Percentiles rank a stretch among this genome's conserved stretches.
phyloP scores from a whole-genome alignment of 163 green algal genomes.

The Prototheca stagnorum region DNA sequence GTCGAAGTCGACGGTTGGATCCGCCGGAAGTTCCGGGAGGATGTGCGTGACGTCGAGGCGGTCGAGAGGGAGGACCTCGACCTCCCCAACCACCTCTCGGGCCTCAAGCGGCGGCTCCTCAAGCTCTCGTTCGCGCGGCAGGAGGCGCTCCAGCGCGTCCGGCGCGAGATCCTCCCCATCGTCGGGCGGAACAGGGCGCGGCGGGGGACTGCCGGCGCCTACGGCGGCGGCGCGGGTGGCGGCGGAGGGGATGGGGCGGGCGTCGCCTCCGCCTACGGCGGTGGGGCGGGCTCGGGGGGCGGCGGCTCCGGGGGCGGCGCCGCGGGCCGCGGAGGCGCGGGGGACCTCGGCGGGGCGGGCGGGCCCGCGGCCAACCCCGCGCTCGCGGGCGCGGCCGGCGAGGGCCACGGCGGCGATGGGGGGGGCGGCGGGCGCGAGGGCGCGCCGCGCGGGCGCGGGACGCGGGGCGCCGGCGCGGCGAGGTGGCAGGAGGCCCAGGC shows the following conservation, averaged over 20 bases:
- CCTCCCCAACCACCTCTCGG: constrained; percentile 93
- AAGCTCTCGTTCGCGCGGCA: constrained; percentile 71
- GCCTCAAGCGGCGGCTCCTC: constrained; percentile 65
- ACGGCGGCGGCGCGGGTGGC: constrained; percentile 5
- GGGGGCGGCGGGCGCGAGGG: neutral
- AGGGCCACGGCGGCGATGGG: neutral
- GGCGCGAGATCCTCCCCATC: constrained; percentile 48
- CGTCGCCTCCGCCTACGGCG: neutral
- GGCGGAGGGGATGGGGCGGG: neutral
- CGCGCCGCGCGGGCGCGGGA: neutral
- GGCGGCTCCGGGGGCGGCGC: neutral
- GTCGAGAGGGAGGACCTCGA: constrained; percentile 82
- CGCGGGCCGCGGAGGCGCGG: neutral
- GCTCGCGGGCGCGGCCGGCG: neutral
- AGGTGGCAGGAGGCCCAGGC: constrained; percentile 43
- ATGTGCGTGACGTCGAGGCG: constrained; percentile 45
- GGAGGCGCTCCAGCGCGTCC: constrained; percentile 64
- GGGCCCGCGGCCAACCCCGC: neutral
- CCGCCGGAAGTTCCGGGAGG: constrained; percentile 52
- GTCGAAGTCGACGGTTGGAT: constrained; percentile 82
- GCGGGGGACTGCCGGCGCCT: constrained; percentile 17
- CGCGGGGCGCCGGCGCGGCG: too few species aligned
- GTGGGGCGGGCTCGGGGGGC: neutral
- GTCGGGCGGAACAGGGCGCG: constrained; percentile 44
- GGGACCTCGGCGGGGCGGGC: neutral